Base-by-base conservation (phyloP, 331 rosid genomes). In the Stylosanthes scabra region DNA sequence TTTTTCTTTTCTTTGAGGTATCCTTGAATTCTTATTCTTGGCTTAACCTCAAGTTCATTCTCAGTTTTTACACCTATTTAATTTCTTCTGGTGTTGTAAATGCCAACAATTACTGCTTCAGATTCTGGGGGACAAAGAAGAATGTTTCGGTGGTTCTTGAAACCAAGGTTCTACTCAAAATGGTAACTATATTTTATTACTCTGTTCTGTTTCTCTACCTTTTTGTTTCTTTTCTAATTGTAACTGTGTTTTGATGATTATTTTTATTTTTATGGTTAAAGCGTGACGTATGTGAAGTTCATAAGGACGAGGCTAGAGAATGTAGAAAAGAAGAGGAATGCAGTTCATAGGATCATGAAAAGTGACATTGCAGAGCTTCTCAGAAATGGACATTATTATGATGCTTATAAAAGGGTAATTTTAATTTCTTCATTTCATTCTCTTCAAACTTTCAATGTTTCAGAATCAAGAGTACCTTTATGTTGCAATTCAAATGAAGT, bases 331-430 rank as follows among this genome's bases (percentile, higher is more conserved):
- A 95, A 16, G 77, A 95, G 76, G 81, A 80, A 27, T 14, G 86
- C 93, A 1, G 78, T 83, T 41, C 80, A 68, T 45, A 90, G 83
- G 77, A 80, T 76, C 70, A 49, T 77, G 73, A 91, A 88, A 84
- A 80, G 74, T 72, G 99, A 90, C 69, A 61, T 87, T 7, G 88
- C 81, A 0, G 96, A 88, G 52, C 96, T 90, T 72, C 93, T 95
- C 34, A 82, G 67, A 68, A 64, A 4, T 46, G 87, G 87, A 76
- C 76, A 14, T 14, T 92, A 82, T 44, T 74, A 72, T 63, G 81
- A 80, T 63, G 97, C 99, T 45, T 91, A 84, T 40, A 81, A 68
- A 59, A 88, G 91, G 96, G 99, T 91, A 80, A 57, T 50, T 29
- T 49, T 91, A 80, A 57, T 55, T 29, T 49, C 39, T 29, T 67